Evolutionary conservation across 495 filamentous ascomycete species (phyloP).

Genomic region (Diplogelasinospora grovesii): DNA sequence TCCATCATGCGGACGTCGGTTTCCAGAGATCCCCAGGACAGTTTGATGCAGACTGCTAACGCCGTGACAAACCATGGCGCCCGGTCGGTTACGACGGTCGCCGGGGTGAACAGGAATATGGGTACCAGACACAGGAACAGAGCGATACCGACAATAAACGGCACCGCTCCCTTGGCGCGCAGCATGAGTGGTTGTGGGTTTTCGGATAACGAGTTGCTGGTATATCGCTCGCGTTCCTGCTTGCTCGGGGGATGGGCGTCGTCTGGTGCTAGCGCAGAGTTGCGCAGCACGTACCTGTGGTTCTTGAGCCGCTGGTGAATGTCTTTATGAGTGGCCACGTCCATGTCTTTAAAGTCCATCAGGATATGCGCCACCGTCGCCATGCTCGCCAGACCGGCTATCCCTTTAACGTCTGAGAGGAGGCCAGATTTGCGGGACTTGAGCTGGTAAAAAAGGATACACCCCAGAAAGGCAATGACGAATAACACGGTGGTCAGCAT

Average conservation of each 20-base stretch:
- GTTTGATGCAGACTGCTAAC: slow-evolving; percentile 57
- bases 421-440: slow-evolving; percentile 57
- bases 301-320: slow-evolving; percentile 60
- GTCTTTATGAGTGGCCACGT: slow-evolving; percentile 53
- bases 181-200: slow-evolving; percentile 68
- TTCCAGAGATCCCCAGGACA: slow-evolving; percentile 63
- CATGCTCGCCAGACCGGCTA: slow-evolving; percentile 69
- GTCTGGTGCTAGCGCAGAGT: slow-evolving; percentile 54
- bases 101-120: slow-evolving; percentile 49
- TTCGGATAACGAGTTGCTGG: slow-evolving; percentile 33
- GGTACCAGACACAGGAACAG: slow-evolving; percentile 49
- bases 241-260: slow-evolving; percentile 24
- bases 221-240: slow-evolving; percentile 31
- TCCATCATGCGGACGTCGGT: slow-evolving; percentile 66
- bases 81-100: slow-evolving; percentile 48
- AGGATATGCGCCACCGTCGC: slow-evolving; percentile 64
- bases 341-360: slow-evolving; percentile 66
- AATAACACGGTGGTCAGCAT: slow-evolving; percentile 45
- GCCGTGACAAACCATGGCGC: slow-evolving; percentile 59
- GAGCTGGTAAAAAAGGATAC: slow-evolving; percentile 51
- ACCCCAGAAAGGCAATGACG: slow-evolving; percentile 50
- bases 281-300: slow-evolving; percentile 61
- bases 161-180: slow-evolving; percentile 49
- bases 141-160: slow-evolving; percentile 44
- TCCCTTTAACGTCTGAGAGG: slow-evolving; percentile 61